Evolutionary conservation across 768 basidiomycete species (phyloP), one percentile per base, ranked within the genome.

Genomic region (Mycena galopus): DNA sequence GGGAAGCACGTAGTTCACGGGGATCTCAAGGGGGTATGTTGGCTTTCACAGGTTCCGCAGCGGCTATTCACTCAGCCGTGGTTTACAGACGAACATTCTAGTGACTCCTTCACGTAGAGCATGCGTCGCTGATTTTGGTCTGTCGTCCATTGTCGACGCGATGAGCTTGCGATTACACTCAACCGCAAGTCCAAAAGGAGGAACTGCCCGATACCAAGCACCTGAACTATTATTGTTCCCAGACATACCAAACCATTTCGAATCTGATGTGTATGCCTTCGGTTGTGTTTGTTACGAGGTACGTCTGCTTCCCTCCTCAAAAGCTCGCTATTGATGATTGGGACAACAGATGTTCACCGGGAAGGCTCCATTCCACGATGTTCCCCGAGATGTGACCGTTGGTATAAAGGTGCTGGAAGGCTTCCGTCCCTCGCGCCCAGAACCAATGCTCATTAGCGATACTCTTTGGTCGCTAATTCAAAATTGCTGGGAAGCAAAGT

Each of bases 21-120:
- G 14, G 76, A 77, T 69, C 66, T 77, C 42, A 77, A 77, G 39
- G 71, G 69, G n/a, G 76, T 75, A 58, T 17, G 75, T 44, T n/a
- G 17, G 23, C 32, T 53, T 10, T 25, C 7, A 7, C 35, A 35
- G 12, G 35, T 12, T 12, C 35, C n/a, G n/a, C n/a, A n/a, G n/a
- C 35, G 7, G 12, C 12, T 35, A 6, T 42, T 8, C 17, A 17
- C 58, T 59, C 21, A 59, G 30, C 27, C 1, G 19, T 27, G 6
- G n/a, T 29, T n/a, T 60, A 19, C 39, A 73, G 75, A 59, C 50
- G 37, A 75, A 75, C 32, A 75, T 75, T 17, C 58, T 73, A 14
- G 68, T 75, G 5, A 75, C 75, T 14, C 75, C 75, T 4, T 75
- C 72, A 0, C 50, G 47, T 17, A 33, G 65, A n/a, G 75, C 75